Conservation (phyloP, 2,329 filamentous ascomycete genomes). For the Pezizomycotina sp. region DNA sequence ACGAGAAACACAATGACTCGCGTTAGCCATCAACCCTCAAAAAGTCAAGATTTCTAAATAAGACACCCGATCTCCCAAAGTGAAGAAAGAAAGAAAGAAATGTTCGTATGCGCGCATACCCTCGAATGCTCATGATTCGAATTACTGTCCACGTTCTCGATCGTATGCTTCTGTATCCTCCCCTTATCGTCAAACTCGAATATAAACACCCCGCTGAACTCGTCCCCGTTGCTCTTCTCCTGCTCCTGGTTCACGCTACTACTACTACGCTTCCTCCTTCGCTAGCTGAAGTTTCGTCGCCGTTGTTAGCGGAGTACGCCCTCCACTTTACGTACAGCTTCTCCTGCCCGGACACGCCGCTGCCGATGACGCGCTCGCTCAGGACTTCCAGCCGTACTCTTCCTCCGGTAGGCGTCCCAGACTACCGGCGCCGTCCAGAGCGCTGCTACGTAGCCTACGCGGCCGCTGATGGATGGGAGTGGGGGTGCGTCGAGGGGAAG, state of each 20-base stretch:
- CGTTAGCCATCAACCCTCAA: too few species aligned
- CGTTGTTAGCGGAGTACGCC: slow-evolving; percentile 37
- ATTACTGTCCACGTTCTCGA: slow-evolving; percentile 78
- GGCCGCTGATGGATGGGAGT: slow-evolving; percentile 85
- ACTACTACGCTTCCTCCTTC: too few species aligned
- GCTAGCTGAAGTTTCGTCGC: slow-evolving; percentile 26
- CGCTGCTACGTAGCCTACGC: slow-evolving; percentile 74
- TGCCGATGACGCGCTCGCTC: slow-evolving; percentile 27
- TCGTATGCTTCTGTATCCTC: slow-evolving; percentile 69
- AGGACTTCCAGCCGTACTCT: slow-evolving; percentile 45
- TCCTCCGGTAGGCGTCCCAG: slow-evolving; percentile 76
- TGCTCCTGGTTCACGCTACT: slow-evolving; percentile 36
- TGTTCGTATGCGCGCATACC: slow-evolving; percentile 84
- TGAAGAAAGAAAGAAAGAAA: too few species aligned
- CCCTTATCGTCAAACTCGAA: slow-evolving; percentile 90
- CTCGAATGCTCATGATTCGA: slow-evolving; percentile 70
- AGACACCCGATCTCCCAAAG: too few species aligned
- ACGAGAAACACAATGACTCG: too few species aligned
- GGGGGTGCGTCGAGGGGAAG: slow-evolving; percentile 62
- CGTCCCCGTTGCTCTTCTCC: slow-evolving; percentile 41
- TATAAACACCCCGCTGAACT: slow-evolving; percentile 77
- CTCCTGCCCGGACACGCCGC: slow-evolving; percentile 33
- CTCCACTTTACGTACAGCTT: slow-evolving; percentile 86
- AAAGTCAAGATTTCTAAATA: too few species aligned
- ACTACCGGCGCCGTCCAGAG: slow-evolving; percentile 92